Conservation (phyloP, 331 rosid genomes). For the Malus hybrid region DNA sequence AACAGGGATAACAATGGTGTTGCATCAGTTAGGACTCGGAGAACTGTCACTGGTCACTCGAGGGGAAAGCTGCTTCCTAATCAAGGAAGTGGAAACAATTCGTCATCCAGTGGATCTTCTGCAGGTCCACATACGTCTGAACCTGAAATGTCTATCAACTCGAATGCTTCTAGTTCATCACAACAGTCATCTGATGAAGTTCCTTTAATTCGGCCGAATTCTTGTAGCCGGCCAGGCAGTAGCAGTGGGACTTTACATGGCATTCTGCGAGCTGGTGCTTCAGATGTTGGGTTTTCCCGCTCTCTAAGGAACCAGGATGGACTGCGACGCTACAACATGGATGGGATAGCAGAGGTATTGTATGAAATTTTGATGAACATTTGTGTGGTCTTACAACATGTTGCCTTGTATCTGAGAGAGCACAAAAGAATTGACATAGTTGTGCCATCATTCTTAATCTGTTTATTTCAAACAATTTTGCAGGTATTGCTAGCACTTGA, state of each 20-base stretch:
- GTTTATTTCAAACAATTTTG: slow-evolving; percentile 2
- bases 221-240: slow-evolving; percentile 48
- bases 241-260: slow-evolving; percentile 44
- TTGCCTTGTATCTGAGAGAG: not conserved
- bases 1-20: slow-evolving; percentile 39
- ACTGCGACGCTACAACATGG: slow-evolving; percentile 60
- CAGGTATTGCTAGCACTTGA: slow-evolving; percentile 87
- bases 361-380: slow-evolving; percentile 2
- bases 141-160: slow-evolving; percentile 26
- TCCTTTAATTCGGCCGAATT: slow-evolving; percentile 33
- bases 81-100: slow-evolving; percentile 46
- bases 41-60: slow-evolving; percentile 39
- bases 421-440: not conserved
- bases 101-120: slow-evolving; percentile 29
- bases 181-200: slow-evolving; percentile 34
- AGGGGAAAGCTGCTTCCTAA: slow-evolving; percentile 49
- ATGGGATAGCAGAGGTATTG: slow-evolving; percentile 84
- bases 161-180: slow-evolving; percentile 35
- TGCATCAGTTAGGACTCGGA: slow-evolving; percentile 52
- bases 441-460: not conserved
- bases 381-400: not conserved
- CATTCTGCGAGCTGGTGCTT: slow-evolving; percentile 37
- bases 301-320: slow-evolving; percentile 50
- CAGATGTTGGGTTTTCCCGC: slow-evolving; percentile 48
- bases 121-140: slow-evolving; percentile 38